Conservation (phyloP, 1,139 yeast species). For the Protomyces macrosporus region DNA sequence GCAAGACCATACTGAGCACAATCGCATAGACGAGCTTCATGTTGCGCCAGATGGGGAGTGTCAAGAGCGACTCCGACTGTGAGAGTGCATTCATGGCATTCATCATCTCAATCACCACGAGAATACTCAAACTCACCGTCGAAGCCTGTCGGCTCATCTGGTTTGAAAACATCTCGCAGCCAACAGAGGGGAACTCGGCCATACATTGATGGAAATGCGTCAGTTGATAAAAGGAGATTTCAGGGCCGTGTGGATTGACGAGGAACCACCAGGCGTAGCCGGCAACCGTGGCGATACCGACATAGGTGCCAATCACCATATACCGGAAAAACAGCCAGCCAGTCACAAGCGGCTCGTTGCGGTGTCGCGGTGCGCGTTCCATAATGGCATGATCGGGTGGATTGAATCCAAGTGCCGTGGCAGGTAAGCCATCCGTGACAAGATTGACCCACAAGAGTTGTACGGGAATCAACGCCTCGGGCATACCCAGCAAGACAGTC, state of each 20-base stretch:
- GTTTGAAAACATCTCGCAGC: slow-evolving; percentile 39
- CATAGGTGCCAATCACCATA: slow-evolving; percentile 42
- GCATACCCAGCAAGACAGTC: slow-evolving; percentile 38
- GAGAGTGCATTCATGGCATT: slow-evolving; percentile 43
- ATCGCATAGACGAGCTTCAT: slow-evolving; percentile 41
- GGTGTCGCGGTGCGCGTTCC: slow-evolving; percentile 38
- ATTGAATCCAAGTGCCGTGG: slow-evolving; percentile 41
- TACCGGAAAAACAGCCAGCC: slow-evolving; percentile 42
- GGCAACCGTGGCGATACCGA: slow-evolving; percentile 44
- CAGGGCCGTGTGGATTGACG: slow-evolving; percentile 40
- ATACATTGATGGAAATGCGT: slow-evolving; percentile 42
- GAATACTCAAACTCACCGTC: slow-evolving; percentile 42
- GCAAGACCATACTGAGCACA: slow-evolving; percentile 39
- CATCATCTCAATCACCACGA: slow-evolving; percentile 44
- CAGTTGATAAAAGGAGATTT: slow-evolving; percentile 38
- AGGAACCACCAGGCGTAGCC: slow-evolving; percentile 45
- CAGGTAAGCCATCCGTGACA: slow-evolving; percentile 41
- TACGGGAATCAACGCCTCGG: slow-evolving; percentile 39
- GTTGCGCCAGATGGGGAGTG: slow-evolving; percentile 43
- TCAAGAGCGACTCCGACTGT: slow-evolving; percentile 41
- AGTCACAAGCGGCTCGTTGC: slow-evolving; percentile 42
- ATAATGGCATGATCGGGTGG: slow-evolving; percentile 39
- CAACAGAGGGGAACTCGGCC: slow-evolving; percentile 38
- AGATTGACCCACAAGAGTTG: slow-evolving; percentile 40
- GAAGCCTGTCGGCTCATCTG: slow-evolving; percentile 38